phyloP scores from a whole-genome alignment of 352 stramenopile species.

The Phytopythium sindhum region DNA sequence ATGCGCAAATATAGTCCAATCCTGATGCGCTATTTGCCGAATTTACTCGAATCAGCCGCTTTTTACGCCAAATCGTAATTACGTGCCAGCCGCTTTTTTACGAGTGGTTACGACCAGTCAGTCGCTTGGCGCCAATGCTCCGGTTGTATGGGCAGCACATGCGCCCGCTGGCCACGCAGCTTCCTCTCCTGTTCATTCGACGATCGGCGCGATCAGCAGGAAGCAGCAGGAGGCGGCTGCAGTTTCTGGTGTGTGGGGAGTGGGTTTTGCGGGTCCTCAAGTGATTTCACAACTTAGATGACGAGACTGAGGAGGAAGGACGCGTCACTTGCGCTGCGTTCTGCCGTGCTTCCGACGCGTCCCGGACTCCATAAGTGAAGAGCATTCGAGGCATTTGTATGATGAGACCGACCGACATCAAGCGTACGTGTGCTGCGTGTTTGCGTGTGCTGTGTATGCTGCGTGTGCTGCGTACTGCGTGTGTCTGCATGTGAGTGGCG shows the following conservation, averaged over 20 bases:
- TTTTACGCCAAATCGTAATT: constrained; percentile 1
- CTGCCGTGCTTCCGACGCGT: constrained; percentile 57
- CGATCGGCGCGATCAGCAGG: not conserved
- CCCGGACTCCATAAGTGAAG: constrained; percentile 71
- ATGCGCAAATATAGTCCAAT: not conserved
- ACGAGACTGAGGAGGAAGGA: constrained; percentile 86
- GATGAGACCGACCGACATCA: constrained; percentile 63
- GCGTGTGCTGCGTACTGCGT: too few relatives aligned
- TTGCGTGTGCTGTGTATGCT: constrained; percentile 14
- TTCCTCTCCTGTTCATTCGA: not conserved
- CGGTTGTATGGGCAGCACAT: too few relatives aligned
- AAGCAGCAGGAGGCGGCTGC: not conserved
- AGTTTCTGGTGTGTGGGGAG: not conserved
- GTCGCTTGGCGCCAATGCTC: not conserved
- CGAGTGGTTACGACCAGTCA: constrained; percentile 7
- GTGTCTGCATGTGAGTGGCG: not conserved
- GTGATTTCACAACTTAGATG: constrained; percentile 90
- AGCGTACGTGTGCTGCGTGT: constrained; percentile 17
- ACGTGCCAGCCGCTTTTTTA: not conserved
- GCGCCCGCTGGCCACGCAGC: not conserved
- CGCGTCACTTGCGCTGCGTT: constrained; percentile 68
- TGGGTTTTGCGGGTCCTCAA: constrained; percentile 39
- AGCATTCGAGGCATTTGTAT: constrained; percentile 92
- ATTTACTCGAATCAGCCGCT: not conserved
- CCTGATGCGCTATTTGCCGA: not conserved